A percentile compares a stretch with the other conserved stretches of the same genome.
Conservation (phyloP, 805 yeast species). For the Metschnikowia proteae region DNA sequence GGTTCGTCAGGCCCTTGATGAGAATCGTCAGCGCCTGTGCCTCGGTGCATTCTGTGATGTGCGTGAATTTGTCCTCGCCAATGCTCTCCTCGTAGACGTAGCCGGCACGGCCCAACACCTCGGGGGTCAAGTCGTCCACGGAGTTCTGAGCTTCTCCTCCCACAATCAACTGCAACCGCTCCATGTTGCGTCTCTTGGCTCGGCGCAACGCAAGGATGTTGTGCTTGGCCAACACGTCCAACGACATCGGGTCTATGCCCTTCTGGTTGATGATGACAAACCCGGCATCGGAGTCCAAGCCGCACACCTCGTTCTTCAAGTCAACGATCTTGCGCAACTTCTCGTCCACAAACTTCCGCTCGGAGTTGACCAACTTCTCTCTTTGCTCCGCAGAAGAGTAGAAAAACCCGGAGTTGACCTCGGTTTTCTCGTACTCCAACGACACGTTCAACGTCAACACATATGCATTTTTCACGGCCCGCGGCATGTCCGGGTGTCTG, state of each 20-base stretch:
- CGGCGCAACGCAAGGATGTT: slow-evolving; percentile 92
- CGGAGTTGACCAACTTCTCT: slow-evolving; percentile 88
- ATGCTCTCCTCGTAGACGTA: slow-evolving; percentile 85
- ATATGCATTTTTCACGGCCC: slow-evolving; percentile 73
- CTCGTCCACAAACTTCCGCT: slow-evolving; percentile 91
- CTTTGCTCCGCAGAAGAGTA: slow-evolving; percentile 95
- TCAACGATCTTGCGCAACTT: slow-evolving; percentile 88
- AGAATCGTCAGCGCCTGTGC: slow-evolving; percentile 90
- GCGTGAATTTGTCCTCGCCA: slow-evolving; percentile 97
- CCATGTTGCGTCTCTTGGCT: slow-evolving; percentile 99
- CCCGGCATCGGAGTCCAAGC: slow-evolving; percentile 62
- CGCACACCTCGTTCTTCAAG: slow-evolving; percentile 88
- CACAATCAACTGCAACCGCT: slow-evolving; percentile 89
- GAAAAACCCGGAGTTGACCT: slow-evolving; percentile 93
- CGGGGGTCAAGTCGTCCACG: slow-evolving; percentile 84
- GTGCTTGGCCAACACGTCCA: slow-evolving; percentile 89
- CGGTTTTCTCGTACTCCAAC: slow-evolving; percentile 94
- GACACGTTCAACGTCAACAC: slow-evolving; percentile 89
- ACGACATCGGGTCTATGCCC: slow-evolving; percentile 97
- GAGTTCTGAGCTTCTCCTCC: slow-evolving; percentile 98
- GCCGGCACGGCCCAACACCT: slow-evolving; percentile 83
- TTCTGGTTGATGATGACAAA: slow-evolving; percentile 96
- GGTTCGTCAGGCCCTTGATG: slow-evolving; percentile 90
- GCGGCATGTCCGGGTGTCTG: slow-evolving; percentile 99
- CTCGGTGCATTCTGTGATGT: slow-evolving; percentile 82